Percentiles rank a stretch among this genome's conserved stretches.
These are phyloP conservation scores for Sporormia fimetaria DNA, from an alignment of 495 filamentous ascomycete genomes.

Conservation along the genomic window DNA sequence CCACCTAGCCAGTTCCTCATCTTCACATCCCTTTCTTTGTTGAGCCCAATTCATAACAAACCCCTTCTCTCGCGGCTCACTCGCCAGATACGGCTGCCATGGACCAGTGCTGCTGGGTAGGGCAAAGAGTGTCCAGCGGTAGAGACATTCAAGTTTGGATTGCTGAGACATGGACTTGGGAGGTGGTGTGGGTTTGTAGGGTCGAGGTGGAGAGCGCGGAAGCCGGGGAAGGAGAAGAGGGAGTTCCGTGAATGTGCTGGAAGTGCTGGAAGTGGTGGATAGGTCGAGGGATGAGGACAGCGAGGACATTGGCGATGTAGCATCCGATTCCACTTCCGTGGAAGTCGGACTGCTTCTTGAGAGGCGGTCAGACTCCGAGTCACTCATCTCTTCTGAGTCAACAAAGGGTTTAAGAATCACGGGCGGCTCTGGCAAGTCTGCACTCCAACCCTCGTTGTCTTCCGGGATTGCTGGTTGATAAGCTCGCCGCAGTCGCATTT, in stretches of 20 bases:
- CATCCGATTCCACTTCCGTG: neutral
- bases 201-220: neutral
- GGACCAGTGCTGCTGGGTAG: neutral
- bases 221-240: slow-evolving; percentile 4
- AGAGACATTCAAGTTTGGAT: slow-evolving; percentile 5
- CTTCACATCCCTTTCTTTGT: neutral
- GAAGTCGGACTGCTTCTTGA: neutral
- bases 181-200: neutral
- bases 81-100: slow-evolving; percentile 2
- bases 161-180: slow-evolving; percentile 2
- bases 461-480: slow-evolving; percentile 1
- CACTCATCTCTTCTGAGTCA: no score
- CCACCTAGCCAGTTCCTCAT: slow-evolving; percentile 8
- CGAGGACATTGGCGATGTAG: neutral
- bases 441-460: slow-evolving; percentile 1
- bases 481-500: slow-evolving; percentile 4
- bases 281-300: neutral
- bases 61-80: slow-evolving; percentile 5
- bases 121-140: slow-evolving; percentile 13
- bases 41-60: slow-evolving; percentile 7
- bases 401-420: slow-evolving; percentile 2
- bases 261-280: neutral
- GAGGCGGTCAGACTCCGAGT: neutral
- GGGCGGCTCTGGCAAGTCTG: neutral
- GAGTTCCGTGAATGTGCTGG: neutral